Percentiles rank a stretch among this genome's conserved stretches.
Evolutionary conservation across 441 rosid genomes (phyloP).

Genomic region (Flueggea neowawraea): DNA sequence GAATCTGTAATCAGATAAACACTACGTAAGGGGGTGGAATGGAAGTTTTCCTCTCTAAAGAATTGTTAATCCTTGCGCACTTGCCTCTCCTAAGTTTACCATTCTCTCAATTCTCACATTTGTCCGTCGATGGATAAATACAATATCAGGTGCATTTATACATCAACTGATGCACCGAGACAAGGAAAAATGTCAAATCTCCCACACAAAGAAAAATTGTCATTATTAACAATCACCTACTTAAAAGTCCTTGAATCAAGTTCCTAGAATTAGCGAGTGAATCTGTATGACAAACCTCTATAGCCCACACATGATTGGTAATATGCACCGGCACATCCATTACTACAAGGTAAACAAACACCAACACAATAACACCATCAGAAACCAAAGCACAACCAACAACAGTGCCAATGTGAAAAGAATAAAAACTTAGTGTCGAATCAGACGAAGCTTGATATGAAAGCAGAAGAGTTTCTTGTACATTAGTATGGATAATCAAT

Average conservation of each 20-base stretch:
- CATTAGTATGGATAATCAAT: not conserved
- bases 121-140: too few relatives aligned
- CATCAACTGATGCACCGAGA: not conserved
- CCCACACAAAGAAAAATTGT: not conserved
- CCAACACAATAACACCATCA: constrained; percentile 32
- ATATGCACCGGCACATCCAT: constrained; percentile 32
- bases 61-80: too few relatives aligned
- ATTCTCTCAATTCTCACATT: too few relatives aligned
- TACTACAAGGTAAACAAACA: constrained; percentile 40
- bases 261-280: constrained; percentile 54
- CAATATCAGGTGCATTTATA: too few relatives aligned
- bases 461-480: not conserved
- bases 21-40: too few relatives aligned
- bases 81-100: too few relatives aligned
- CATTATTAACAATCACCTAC: constrained; percentile 15
- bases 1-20: too few relatives aligned
- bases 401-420: constrained; percentile 32
- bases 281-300: constrained; percentile 40
- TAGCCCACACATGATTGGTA: constrained; percentile 61
- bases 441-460: not conserved
- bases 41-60: too few relatives aligned
- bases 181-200: not conserved
- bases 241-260: constrained; percentile 37
- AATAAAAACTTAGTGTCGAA: not conserved
- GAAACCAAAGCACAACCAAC: constrained; percentile 44